Evolutionary conservation across 1,284 basidiomycete species (phyloP).

Genomic region (Prillingera fragicola): DNA sequence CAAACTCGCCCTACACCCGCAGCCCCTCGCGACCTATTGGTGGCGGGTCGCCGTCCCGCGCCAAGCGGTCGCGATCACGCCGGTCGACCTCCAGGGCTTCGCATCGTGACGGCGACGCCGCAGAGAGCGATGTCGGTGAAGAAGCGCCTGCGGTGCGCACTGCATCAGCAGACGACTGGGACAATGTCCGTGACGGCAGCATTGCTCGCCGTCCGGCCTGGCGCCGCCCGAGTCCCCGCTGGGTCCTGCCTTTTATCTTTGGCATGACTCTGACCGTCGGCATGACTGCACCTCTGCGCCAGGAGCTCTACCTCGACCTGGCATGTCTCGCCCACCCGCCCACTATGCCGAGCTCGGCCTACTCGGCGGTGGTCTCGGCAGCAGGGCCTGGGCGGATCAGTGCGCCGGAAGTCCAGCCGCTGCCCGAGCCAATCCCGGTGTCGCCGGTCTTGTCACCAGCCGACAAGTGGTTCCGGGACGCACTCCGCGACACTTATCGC

Average conservation of each 20-base stretch:
- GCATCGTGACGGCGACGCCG: no score
- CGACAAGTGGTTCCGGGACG: conserved; percentile 42
- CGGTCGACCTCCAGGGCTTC: no score
- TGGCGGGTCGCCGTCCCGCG: no score
- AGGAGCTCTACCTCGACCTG: conserved; percentile 43
- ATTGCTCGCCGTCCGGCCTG: conserved; percentile 33
- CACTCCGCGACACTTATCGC: no score
- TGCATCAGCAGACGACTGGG: conserved; percentile 19
- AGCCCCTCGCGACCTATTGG: no score
- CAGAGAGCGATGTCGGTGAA: no score
- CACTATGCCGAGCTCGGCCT: not conserved
- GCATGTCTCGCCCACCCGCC: conserved; percentile 47
- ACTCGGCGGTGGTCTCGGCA: not conserved
- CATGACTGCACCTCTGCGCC: conserved; percentile 38
- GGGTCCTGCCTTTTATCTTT: conserved; percentile 42
- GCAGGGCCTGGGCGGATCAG: not conserved
- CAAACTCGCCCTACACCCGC: no score
- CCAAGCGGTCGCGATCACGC: no score
- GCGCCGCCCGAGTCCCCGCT: conserved; percentile 35
- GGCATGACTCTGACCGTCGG: conserved; percentile 34
- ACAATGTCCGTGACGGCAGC: conserved; percentile 25
- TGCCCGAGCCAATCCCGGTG: not conserved
- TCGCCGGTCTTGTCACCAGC: conserved; percentile 27
- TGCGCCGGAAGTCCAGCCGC: not conserved
- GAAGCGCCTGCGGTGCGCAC: no score